Conservation (phyloP, 805 yeast genomes). For the Candida namnaoensis region DNA sequence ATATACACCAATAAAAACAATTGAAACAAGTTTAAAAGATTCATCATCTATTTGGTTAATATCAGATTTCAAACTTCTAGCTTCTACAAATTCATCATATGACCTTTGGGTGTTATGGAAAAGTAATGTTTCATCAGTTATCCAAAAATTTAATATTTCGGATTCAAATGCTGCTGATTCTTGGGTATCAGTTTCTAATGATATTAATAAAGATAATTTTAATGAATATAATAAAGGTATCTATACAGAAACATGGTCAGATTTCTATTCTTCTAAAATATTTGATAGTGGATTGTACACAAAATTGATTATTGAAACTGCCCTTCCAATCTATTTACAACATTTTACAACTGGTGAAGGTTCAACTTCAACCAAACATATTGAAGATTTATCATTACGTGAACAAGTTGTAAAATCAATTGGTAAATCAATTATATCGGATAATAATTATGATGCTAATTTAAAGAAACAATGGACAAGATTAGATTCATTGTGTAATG, state of each 20-base stretch:
- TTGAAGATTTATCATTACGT: constrained; percentile 18
- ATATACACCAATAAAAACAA: neutral
- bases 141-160: constrained; percentile 25
- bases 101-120: constrained; percentile 48
- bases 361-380: constrained; percentile 9
- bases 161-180: constrained; percentile 12
- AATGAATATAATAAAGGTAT: constrained; percentile 16
- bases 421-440: constrained; percentile 20
- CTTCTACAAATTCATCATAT: constrained; percentile 8
- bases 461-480: constrained; percentile 55
- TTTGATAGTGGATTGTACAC: constrained; percentile 44
- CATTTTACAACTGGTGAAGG: constrained; percentile 24
- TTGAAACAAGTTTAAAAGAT: constrained; percentile 5
- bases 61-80: constrained; percentile 31
- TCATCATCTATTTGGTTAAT: constrained; percentile 35
- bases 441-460: constrained; percentile 25
- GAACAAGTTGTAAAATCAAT: constrained; percentile 24
- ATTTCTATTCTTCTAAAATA: constrained; percentile 34
- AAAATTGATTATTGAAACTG: constrained; percentile 38
- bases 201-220: neutral
- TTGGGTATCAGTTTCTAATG: constrained; percentile 12
- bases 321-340: constrained; percentile 39
- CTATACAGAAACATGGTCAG: constrained; percentile 23
- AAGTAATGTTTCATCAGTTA: constrained; percentile 45
- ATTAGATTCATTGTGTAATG: constrained; percentile 65